Evolutionary conservation across 352 stramenopile species (phyloP), one percentile per base, ranked within the genome.

Genomic region (Nothophytophthora sp.): DNA sequence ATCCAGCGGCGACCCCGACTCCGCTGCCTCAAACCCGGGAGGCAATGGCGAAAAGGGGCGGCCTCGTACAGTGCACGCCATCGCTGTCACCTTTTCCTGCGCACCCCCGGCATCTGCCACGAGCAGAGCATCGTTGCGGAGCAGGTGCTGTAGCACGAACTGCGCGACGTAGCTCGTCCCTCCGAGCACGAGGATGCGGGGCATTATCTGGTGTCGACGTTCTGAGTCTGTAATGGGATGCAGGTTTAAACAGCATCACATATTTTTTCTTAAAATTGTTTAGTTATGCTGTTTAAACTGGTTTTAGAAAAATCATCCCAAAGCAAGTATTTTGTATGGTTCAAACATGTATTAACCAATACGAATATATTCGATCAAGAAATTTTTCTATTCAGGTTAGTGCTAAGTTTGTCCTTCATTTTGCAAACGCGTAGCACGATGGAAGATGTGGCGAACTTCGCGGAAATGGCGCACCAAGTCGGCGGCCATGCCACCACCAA

Each of bases 401-500:
- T n/a, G n/a, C n/a, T n/a, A n/a, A n/a, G n/a, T n/a, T n/a, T n/a
- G n/a, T n/a, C n/a, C n/a, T n/a, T n/a, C n/a, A n/a, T n/a, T n/a
- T n/a, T 10, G 15, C 15, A 28, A 48, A 13, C 15, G 24, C 10
- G 20, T 29, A 5, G 7, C 8, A 15, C 36, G 12, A n/a, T n/a
- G n/a, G n/a, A n/a, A n/a, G 38, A 58, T 10, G 15, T 55, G 22
- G 25, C 47, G 28, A 32, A 39, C 37, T 86, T 88, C 36, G 63
- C 47, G 44, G 47, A 68, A 42, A 90, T 90, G 76, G 46, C 55
- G 47, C 83, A 91, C 50, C 83, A 94, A 70, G 83, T 94, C 33
- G 83, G 83, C 54, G 83, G 83, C 53, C 83, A 94, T 62, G 56
- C 76, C 11, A 83, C 76, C n/a, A 55, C 67, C 19, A 87, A 90